Base-by-base conservation (phyloP, 768 basidiomycete genomes). In the Tulasnella sp. region DNA sequence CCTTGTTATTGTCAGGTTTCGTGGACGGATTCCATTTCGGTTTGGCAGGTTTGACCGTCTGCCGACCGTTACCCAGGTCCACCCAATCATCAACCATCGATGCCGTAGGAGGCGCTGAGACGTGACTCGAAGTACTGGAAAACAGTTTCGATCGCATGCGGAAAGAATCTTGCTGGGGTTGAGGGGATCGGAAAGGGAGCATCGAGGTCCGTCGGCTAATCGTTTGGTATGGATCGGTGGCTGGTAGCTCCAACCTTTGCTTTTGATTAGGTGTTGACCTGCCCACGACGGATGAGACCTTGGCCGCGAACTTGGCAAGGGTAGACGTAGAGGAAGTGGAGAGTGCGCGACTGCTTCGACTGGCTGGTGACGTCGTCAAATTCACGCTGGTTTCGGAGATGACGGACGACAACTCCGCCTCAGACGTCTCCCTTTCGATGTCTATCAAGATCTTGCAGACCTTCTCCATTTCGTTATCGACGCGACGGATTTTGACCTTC, bases 1-100 rank as follows among this genome's bases (percentile, higher is more conserved):
- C 88, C 75, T 85, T 78, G 35, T 84, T 85, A 44, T 76, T 76
- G 8, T 80, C 74, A 36, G 81, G 81, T 65, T 83, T 91, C 1
- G 91, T 93, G 5, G 91, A 94, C 75, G 88, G 84, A 77, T 94
- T 94, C 92, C 92, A 94, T 39, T 80, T 82, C 73, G 87, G 87
- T 75, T 86, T 85, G 39, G 71, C 39, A 8, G 39, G 26, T 34
- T 69, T 69, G 22, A 69, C 36, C 29, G 69, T 69, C 34, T 65
- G 63, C 2, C 35, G 34, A 5, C 69, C 69, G 37, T 52, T 35
- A 29, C 44, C 42, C 41, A 68, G 29, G 34, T 69, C 69, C 8
- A 69, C 69, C 69, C 69, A 69, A n/a, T 69, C 69, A 59, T 69
- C 69, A 11, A 44, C 69, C 69, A 69, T 36, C 40, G 67, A 52